A percentile compares a stretch with the other conserved stretches of the same genome.
Evolutionary conservation across 257 asterid species (phyloP).

Genomic region (Scutellaria minor): DNA sequence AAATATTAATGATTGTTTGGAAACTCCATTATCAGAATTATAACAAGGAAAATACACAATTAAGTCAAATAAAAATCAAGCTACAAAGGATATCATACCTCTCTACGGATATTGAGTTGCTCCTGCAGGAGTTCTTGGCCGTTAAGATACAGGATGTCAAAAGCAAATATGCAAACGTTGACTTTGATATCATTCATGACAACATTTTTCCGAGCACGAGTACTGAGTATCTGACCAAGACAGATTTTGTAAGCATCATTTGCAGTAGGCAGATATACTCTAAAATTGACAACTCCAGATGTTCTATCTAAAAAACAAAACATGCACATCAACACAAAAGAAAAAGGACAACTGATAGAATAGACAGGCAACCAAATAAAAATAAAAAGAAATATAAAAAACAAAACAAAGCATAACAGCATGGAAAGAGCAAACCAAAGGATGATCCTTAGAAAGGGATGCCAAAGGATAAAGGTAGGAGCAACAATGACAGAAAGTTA

Average conservation of each 20-base stretch:
- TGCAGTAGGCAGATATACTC: constrained; percentile 6
- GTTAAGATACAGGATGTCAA: constrained; percentile 82
- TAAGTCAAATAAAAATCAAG: constrained; percentile 22
- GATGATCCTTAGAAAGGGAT: not conserved
- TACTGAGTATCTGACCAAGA: constrained; percentile 72
- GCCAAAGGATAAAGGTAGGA: constrained; percentile 25
- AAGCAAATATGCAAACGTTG: constrained; percentile 89
- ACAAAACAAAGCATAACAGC: not conserved
- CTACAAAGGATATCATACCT: constrained; percentile 53
- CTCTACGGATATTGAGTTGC: constrained; percentile 83
- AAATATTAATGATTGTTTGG: not conserved
- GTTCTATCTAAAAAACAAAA: constrained; percentile 11
- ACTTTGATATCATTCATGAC: constrained; percentile 75
- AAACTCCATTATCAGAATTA: constrained; percentile 9
- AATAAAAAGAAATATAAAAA: not conserved
- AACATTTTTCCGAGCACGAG: constrained; percentile 94
- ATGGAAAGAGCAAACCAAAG: not conserved
- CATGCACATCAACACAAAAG: constrained; percentile 10
- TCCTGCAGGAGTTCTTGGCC: constrained; percentile 88
- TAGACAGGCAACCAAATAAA: not conserved
- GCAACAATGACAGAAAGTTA: not conserved
- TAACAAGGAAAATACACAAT: constrained; percentile 26
- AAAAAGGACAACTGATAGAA: not conserved
- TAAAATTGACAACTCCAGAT: not conserved
- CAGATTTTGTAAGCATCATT: constrained; percentile 32